Conservation (phyloP, 1,284 basidiomycete genomes). For the Fomitopsis palustris region DNA sequence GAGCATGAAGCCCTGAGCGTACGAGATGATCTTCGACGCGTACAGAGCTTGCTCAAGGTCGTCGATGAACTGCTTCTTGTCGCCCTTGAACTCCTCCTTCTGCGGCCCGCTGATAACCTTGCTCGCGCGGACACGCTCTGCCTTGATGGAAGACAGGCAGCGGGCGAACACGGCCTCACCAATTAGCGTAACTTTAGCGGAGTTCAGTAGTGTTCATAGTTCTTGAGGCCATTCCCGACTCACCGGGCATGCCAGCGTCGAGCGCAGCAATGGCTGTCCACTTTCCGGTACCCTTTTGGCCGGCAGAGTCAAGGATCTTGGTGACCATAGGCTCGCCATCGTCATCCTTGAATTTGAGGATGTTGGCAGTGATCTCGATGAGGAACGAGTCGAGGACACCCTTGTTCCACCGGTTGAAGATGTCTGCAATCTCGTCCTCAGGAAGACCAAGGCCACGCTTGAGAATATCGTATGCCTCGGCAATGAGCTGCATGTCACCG, state of each 20-base stretch:
- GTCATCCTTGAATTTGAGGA: slow-evolving; percentile 94
- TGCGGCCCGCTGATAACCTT: slow-evolving; percentile 88
- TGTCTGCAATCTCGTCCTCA: slow-evolving; percentile 86
- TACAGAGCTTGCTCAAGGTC: slow-evolving; percentile 99
- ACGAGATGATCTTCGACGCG: slow-evolving; percentile 98
- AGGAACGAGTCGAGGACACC: slow-evolving; percentile 99
- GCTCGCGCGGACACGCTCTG: slow-evolving; percentile 93
- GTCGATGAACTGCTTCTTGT: slow-evolving; percentile 99
- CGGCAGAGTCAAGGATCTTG: slow-evolving; percentile 95
- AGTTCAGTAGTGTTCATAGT: slow-evolving; percentile 1
- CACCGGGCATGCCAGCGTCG: slow-evolving; percentile 89
- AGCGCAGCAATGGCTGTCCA: slow-evolving; percentile 99
- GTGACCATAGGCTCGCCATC: slow-evolving; percentile 88
- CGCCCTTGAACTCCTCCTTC: slow-evolving; percentile 92
- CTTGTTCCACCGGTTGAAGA: slow-evolving; percentile 94
- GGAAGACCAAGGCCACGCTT: slow-evolving; percentile 89
- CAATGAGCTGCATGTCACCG: slow-evolving; percentile 99
- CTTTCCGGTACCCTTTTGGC: slow-evolving; percentile 99
- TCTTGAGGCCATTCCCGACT: slow-evolving; percentile 28
- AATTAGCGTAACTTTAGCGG: slow-evolving; percentile 84
- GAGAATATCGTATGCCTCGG: slow-evolving; percentile 98
- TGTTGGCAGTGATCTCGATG: slow-evolving; percentile 96
- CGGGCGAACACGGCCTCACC: slow-evolving; percentile 99
- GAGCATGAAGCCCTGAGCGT: slow-evolving; percentile 99
- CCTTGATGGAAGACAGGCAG: slow-evolving; percentile 96